These are phyloP conservation scores for Silene latifolia DNA, from an alignment of 148 eudicot species.

Conservation along the genomic window DNA sequence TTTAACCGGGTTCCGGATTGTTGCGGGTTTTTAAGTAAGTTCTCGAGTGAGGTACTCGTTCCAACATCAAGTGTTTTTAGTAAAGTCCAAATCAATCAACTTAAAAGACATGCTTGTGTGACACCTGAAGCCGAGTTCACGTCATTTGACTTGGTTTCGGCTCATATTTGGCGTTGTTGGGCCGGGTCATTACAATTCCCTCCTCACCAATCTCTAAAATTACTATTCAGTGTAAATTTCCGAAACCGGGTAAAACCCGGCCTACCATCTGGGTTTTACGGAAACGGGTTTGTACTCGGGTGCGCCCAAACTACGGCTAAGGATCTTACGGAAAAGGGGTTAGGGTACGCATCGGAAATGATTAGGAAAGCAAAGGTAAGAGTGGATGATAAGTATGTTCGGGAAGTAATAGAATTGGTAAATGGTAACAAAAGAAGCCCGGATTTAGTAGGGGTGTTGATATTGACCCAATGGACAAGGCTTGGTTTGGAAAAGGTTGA, in stretches of 20 bases:
- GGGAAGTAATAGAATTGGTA: constrained; percentile 58
- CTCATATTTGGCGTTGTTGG: constrained; percentile 78
- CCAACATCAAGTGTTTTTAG: constrained; percentile 56
- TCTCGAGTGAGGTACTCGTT: constrained; percentile 32
- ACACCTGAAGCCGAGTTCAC: constrained; percentile 26
- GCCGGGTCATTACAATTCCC: constrained; percentile 58
- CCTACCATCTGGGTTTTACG: constrained; percentile 57
- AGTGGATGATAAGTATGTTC: constrained; percentile 53
- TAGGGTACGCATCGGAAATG: constrained; percentile 39
- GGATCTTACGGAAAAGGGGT: constrained; percentile 45
- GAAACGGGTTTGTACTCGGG: constrained; percentile 66
- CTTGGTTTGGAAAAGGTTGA: constrained; percentile 73
- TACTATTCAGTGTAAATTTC: constrained; percentile 56
- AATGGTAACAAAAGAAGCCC: constrained; percentile 43
- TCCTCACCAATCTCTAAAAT: constrained; percentile 42
- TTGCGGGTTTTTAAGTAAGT: constrained; percentile 42
- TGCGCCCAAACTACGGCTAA: constrained; percentile 53
- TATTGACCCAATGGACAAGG: constrained; percentile 74
- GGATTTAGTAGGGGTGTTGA: constrained; percentile 65
- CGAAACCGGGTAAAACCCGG: constrained; percentile 58
- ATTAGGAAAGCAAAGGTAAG: constrained; percentile 51
- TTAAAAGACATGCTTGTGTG: constrained; percentile 37
- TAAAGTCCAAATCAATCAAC: constrained; percentile 26
- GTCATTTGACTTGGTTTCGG: constrained; percentile 62
- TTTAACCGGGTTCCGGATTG: constrained; percentile 48